A percentile compares a stretch with the other conserved stretches of the same genome.
phyloP scores from a whole-genome alignment of 495 filamentous ascomycete genomes.

The Podospora pseudoanserina region DNA sequence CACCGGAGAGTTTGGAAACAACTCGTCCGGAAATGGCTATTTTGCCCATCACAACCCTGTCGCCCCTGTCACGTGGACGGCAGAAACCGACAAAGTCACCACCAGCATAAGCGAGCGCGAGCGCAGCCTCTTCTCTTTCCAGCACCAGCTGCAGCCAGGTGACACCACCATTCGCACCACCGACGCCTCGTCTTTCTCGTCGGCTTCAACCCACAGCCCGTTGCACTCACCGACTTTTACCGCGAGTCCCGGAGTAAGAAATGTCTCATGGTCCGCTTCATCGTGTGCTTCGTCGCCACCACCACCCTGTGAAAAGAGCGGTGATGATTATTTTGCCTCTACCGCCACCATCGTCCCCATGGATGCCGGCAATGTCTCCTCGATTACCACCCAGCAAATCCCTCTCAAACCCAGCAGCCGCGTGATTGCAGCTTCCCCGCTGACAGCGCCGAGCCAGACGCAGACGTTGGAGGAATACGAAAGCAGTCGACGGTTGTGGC shows the following conservation, averaged over 20 bases:
- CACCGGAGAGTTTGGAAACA: neutral
- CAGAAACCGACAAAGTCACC: neutral
- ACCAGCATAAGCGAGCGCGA: slow-evolving; percentile 3
- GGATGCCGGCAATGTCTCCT: neutral
- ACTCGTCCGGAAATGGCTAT: neutral
- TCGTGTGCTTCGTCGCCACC: neutral
- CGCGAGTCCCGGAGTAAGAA: neutral
- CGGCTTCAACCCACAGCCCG: neutral
- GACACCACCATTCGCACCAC: neutral
- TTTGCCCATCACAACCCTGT: neutral
- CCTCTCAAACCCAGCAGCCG: neutral
- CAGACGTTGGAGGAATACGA: slow-evolving; percentile 2
- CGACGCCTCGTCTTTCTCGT: neutral
- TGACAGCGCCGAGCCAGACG: neutral
- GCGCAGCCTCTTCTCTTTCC: slow-evolving; percentile 2
- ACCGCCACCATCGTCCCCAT: neutral
- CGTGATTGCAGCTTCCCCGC: neutral
- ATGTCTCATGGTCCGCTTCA: neutral
- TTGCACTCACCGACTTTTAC: neutral
- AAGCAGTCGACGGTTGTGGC: slow-evolving; percentile 8
- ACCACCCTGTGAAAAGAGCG: neutral
- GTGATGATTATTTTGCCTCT: neutral
- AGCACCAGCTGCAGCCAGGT: neutral
- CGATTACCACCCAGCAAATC: neutral
- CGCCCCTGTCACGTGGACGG: neutral